These are phyloP conservation scores for Ambrosiella cleistominuta DNA, from an alignment of 2,329 filamentous ascomycete species.

Conservation along the genomic window DNA sequence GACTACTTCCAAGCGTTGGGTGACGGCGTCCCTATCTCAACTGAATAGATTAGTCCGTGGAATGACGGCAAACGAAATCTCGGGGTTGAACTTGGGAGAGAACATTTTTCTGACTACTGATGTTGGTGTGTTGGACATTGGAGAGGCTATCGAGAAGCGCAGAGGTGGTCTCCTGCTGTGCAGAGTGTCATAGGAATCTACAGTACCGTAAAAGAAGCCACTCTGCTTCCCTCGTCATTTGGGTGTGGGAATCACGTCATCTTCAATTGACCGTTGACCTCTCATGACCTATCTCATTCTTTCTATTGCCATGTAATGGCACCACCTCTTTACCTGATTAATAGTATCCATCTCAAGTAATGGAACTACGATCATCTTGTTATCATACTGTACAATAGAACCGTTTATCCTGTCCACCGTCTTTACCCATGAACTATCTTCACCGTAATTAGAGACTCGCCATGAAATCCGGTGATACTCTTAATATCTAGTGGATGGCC, in stretches of 20 bases:
- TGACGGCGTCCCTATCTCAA: constrained; percentile 46
- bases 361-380: neutral
- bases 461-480: no score
- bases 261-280: no score
- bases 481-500: neutral
- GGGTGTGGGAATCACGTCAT: neutral
- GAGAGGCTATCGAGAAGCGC: constrained; percentile 66
- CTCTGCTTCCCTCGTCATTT: neutral
- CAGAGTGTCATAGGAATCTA: constrained; percentile 34
- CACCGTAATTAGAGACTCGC: no score
- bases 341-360: no score
- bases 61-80: constrained; percentile 43
- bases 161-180: constrained; percentile 68
- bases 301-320: no score
- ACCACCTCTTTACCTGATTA: no score
- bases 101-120: constrained; percentile 66
- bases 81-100: constrained; percentile 65
- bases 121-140: constrained; percentile 57
- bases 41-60: constrained; percentile 53
- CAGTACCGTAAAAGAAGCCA: neutral
- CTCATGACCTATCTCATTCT: neutral
- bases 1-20: constrained; percentile 55
- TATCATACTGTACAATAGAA: constrained; percentile 13
- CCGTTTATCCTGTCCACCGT: neutral
- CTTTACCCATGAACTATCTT: no score